Conservation (phyloP, 1,284 basidiomycete genomes). For the Chalciporus sp. region DNA sequence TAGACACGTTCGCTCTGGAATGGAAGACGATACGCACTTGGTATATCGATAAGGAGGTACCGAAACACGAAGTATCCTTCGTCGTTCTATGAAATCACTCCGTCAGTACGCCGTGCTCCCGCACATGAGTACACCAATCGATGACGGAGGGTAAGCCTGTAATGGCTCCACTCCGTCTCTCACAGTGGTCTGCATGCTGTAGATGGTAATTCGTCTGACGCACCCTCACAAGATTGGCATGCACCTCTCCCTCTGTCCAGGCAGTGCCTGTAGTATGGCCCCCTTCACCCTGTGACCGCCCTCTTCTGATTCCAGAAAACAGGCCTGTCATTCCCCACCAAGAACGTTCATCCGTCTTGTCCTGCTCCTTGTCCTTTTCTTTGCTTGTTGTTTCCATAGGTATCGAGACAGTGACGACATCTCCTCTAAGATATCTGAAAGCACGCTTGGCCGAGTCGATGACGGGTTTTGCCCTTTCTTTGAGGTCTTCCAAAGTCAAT, state of each 20-base stretch:
- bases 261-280: constrained; percentile 38
- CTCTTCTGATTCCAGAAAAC: constrained; percentile 65
- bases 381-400: constrained; percentile 21
- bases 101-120: constrained; percentile 12
- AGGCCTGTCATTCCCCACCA: constrained; percentile 63
- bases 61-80: constrained; percentile 77
- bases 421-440: constrained; percentile 72
- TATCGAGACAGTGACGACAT: constrained; percentile 43
- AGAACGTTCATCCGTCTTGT: constrained; percentile 42
- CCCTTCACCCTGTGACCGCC: constrained; percentile 37
- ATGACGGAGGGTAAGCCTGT: constrained; percentile 1
- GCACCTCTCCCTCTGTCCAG: constrained; percentile 78
- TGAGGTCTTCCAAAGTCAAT: constrained; percentile 57
- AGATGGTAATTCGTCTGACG: constrained; percentile 25
- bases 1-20: constrained; percentile 4
- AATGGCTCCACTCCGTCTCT: constrained; percentile 3
- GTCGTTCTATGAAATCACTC: constrained; percentile 53
- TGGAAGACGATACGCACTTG: constrained; percentile 52
- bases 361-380: constrained; percentile 35
- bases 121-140: constrained; percentile 5
- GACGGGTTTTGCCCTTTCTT: constrained; percentile 35
- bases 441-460: constrained; percentile 52
- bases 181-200: background rate
- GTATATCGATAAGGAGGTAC: constrained; percentile 77
- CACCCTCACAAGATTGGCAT: constrained; percentile 75